Percentiles rank a stretch among this genome's conserved stretches.
phyloP scores from a whole-genome alignment of 2,329 filamentous ascomycete genomes.

The Aspergillus terreus region DNA sequence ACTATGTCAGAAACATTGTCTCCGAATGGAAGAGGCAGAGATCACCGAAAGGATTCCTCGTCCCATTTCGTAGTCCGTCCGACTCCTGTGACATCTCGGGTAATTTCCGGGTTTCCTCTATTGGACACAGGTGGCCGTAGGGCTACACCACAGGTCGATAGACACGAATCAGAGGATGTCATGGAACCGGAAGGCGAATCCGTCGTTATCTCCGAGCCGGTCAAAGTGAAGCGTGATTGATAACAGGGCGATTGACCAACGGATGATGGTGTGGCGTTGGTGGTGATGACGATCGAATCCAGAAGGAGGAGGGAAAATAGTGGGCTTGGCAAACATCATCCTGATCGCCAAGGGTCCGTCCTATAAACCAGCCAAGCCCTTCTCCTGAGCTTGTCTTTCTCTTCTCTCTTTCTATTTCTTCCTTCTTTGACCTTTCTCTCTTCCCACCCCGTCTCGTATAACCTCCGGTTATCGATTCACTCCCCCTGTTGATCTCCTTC shows the following conservation, averaged over 20 bases:
- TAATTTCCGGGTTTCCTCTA: not conserved
- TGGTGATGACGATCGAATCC: too few species aligned
- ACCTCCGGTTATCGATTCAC: not conserved
- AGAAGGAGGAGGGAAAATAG: not conserved
- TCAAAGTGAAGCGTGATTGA: not conserved
- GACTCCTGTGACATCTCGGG: not conserved
- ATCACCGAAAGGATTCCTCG: not conserved
- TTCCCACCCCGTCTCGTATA: not conserved
- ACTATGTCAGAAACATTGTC: too few species aligned
- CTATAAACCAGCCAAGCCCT: slow-evolving; percentile 8
- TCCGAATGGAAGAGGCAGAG: not conserved
- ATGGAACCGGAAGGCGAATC: too few species aligned
- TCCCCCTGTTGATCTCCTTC: not conserved
- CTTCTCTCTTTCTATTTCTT: not conserved
- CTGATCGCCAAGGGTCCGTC: slow-evolving; percentile 9
- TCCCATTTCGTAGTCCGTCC: not conserved
- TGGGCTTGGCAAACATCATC: slow-evolving; percentile 15
- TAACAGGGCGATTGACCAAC: slow-evolving; percentile 2
- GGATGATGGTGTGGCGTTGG: not conserved
- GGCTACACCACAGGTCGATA: not conserved
- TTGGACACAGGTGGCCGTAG: too few species aligned
- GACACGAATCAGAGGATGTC: not conserved
- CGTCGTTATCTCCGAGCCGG: too few species aligned
- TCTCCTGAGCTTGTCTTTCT: slow-evolving; percentile 1
- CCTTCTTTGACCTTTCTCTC: not conserved